Percentiles rank a stretch among this genome's conserved stretches.
phyloP scores from a whole-genome alignment of 768 basidiomycete species.

The Tulasnella sp. region DNA sequence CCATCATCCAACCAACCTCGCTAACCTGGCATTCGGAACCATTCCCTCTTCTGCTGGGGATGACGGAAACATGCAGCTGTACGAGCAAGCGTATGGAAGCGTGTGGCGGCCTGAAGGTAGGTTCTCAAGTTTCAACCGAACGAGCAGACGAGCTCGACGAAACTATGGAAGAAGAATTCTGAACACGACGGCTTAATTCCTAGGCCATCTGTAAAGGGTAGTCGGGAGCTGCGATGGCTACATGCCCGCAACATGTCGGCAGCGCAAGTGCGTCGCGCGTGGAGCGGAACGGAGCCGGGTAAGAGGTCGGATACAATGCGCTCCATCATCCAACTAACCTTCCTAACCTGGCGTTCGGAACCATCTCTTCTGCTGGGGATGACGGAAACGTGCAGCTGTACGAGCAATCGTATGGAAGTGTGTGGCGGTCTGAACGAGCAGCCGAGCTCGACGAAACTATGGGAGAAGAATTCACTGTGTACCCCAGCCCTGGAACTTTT shows the following conservation, averaged over 20 bases:
- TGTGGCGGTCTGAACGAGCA: slow-evolving; percentile 81
- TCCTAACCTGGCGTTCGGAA: slow-evolving; percentile 50
- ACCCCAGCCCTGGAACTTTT: too few species aligned
- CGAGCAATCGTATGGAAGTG: slow-evolving; percentile 79
- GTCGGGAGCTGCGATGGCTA: too few species aligned
- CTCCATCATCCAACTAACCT: slow-evolving; percentile 17
- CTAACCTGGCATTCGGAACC: slow-evolving; percentile 54
- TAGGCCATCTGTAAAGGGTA: background rate
- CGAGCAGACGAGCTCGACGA: slow-evolving; percentile 59
- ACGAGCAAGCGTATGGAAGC: slow-evolving; percentile 79
- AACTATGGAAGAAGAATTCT: slow-evolving; percentile 44
- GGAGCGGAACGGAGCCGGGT: slow-evolving; percentile 94
- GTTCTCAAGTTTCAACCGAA: slow-evolving; percentile 65
- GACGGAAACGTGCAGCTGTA: slow-evolving; percentile 81
- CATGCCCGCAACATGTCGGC: background rate
- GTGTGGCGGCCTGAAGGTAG: slow-evolving; percentile 85
- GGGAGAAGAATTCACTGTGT: slow-evolving; percentile 43
- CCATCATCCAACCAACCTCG: slow-evolving; percentile 8
- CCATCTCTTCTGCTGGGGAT: slow-evolving; percentile 81
- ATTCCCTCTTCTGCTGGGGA: slow-evolving; percentile 83
- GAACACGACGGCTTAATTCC: background rate
- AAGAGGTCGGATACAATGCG: slow-evolving; percentile 33
- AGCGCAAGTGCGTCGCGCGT: slow-evolving; percentile 81
- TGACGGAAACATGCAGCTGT: slow-evolving; percentile 77
- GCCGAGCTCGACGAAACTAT: slow-evolving; percentile 52